A percentile compares a stretch with the other conserved stretches of the same genome.
These are phyloP conservation scores for Arabidopsis hybrid DNA, from an alignment of 441 rosid species.

Conservation along the genomic window DNA sequence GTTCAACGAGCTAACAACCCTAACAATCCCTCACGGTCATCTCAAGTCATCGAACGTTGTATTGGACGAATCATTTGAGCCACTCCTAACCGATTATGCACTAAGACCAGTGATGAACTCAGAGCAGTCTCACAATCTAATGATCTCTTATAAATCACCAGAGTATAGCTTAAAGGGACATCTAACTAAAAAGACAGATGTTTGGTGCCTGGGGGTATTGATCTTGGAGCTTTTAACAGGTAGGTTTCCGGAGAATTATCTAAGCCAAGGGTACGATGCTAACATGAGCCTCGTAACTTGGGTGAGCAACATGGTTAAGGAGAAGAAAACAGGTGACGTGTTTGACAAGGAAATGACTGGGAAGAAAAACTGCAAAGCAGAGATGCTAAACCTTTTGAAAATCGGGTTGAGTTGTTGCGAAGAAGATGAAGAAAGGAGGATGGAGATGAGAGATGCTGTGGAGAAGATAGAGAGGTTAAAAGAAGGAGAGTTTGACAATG, in stretches of 20 bases:
- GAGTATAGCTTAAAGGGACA: constrained; percentile 61
- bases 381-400: constrained; percentile 76
- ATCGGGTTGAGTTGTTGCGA: constrained; percentile 89
- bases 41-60: constrained; percentile 95
- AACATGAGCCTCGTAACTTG: constrained; percentile 64
- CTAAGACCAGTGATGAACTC: constrained; percentile 76
- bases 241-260: constrained; percentile 75
- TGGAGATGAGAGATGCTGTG: constrained; percentile 62
- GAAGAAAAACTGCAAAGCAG: constrained; percentile 59
- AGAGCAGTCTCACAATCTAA: constrained; percentile 64
- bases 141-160: constrained; percentile 87
- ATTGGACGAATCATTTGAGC: constrained; percentile 61
- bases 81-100: constrained; percentile 76
- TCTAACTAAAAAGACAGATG: constrained; percentile 70
- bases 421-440: constrained; percentile 65
- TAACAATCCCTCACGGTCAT: constrained; percentile 84
- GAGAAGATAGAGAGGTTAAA: constrained; percentile 61
- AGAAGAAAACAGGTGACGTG: constrained; percentile 61
- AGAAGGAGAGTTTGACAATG: constrained; percentile 50
- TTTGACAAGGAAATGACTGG: constrained; percentile 81
- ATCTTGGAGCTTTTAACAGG: constrained; percentile 83
- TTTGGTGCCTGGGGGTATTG: constrained; percentile 87
- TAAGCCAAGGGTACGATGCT: constrained; percentile 56
- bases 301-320: constrained; percentile 73
- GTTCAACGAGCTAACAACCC: constrained; percentile 67